Evolutionary conservation across 805 yeast genomes (phyloP).

Genomic region (Yarrowia deformans): DNA sequence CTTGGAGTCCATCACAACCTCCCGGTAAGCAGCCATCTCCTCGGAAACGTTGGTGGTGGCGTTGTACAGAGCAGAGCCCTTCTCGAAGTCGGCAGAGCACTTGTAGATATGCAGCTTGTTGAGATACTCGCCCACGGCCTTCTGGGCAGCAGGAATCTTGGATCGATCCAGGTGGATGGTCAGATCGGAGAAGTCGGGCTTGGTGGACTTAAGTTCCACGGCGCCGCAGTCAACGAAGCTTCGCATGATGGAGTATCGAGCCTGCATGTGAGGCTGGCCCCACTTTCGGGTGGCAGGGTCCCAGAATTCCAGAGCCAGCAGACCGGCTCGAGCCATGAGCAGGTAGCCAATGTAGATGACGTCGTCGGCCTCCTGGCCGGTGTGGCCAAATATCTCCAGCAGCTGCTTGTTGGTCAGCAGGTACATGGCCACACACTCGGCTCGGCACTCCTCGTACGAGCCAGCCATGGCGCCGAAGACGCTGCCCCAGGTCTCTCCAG

Average conservation of each 20-base stretch:
- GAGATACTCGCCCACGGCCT: constrained; percentile 75
- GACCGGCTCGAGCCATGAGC: constrained; percentile 88
- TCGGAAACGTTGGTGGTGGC: constrained; percentile 67
- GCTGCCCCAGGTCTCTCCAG: constrained; percentile 91
- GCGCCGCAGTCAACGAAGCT: constrained; percentile 70
- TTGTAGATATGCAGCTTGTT: constrained; percentile 78
- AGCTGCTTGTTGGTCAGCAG: constrained; percentile 72
- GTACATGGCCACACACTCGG: constrained; percentile 87
- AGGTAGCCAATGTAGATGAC: constrained; percentile 73
- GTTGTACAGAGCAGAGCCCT: constrained; percentile 68
- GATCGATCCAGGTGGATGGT: constrained; percentile 63
- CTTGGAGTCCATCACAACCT: constrained; percentile 71
- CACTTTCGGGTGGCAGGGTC: constrained; percentile 81
- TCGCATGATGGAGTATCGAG: constrained; percentile 84
- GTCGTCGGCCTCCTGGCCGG: constrained; percentile 62
- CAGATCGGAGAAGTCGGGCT: constrained; percentile 64
- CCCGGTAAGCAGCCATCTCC: constrained; percentile 70
- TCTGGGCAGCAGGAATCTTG: constrained; percentile 73
- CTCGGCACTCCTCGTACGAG: constrained; percentile 91
- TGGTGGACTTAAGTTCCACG: constrained; percentile 59
- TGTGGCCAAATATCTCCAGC: constrained; percentile 75
- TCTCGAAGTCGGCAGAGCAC: constrained; percentile 72
- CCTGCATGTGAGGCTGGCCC: constrained; percentile 97
- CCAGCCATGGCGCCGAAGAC: constrained; percentile 83
- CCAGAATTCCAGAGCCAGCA: constrained; percentile 83